A percentile compares a stretch with the other conserved stretches of the same genome.
These are phyloP conservation scores for Bacterosira constricta DNA, from an alignment of 108 stramenopile species.

Conservation along the genomic window DNA sequence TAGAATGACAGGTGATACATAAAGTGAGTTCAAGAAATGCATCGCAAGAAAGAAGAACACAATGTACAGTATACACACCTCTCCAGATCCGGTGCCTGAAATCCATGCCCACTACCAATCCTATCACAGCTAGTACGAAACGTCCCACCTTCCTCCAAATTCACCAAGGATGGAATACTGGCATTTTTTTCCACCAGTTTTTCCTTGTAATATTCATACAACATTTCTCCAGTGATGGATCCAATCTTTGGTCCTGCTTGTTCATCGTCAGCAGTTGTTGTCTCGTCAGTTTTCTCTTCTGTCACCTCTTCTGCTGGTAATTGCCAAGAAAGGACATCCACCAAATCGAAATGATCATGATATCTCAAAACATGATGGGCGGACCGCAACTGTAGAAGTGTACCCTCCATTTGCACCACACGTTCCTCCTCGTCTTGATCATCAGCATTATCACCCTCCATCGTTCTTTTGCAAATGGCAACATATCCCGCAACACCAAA, in stretches of 20 bases:
- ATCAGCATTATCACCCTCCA: background rate
- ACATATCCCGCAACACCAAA: slow-evolving; percentile 66
- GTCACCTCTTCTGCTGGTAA: background rate
- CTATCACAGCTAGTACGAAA: slow-evolving; percentile 73
- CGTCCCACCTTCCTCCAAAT: slow-evolving; percentile 37
- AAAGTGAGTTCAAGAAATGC: too few species aligned
- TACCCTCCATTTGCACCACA: slow-evolving; percentile 11
- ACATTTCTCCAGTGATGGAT: slow-evolving; percentile 52
- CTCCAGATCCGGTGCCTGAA: slow-evolving; percentile 60
- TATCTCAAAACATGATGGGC: slow-evolving; percentile 66
- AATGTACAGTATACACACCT: slow-evolving; percentile 19
- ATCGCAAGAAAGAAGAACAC: too few species aligned
- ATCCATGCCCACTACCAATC: slow-evolving; percentile 64
- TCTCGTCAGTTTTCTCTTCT: slow-evolving; percentile 4
- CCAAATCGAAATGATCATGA: slow-evolving; percentile 63
- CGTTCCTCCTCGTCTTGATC: slow-evolving; percentile 12
- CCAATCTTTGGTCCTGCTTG: slow-evolving; percentile 2
- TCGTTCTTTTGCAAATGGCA: slow-evolving; percentile 23
- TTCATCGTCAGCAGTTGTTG: background rate
- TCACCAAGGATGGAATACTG: slow-evolving; percentile 19
- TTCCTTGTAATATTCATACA: slow-evolving; percentile 65
- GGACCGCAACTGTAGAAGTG: slow-evolving; percentile 49
- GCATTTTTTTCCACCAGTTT: slow-evolving; percentile 26
- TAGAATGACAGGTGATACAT: too few species aligned
- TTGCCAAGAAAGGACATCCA: slow-evolving; percentile 27